A percentile compares a stretch with the other conserved stretches of the same genome.
Evolutionary conservation across 1,284 basidiomycete genomes (phyloP).

Genomic region (Pascua guehoae): DNA sequence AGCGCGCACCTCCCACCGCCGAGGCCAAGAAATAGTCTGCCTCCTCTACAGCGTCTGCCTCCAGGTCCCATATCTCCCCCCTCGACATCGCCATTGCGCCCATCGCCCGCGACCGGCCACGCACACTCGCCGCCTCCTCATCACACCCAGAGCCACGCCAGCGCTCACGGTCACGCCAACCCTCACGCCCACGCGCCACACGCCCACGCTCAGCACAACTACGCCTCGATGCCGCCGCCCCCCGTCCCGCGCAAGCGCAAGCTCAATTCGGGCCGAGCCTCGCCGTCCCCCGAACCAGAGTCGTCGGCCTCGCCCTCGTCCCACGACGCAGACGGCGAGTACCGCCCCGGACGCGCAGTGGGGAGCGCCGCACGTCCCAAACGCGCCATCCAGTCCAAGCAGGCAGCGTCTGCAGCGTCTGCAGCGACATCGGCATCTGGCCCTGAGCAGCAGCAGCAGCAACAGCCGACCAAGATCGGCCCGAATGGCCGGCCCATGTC

Average conservation of each 20-base stretch:
- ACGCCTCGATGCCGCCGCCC: constrained; percentile 19
- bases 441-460: not conserved
- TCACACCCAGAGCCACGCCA: not conserved
- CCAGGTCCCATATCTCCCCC: not conserved
- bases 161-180: not conserved
- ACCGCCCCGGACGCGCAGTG: constrained; percentile 14
- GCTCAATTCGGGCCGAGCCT: constrained; percentile 6
- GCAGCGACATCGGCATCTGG: not conserved
- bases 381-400: not conserved
- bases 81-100: not conserved
- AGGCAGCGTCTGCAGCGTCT: not conserved
- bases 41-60: not conserved
- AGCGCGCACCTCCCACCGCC: not conserved
- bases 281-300: constrained; percentile 2
- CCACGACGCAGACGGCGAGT: constrained; percentile 27
- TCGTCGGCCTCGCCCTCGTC: constrained; percentile 20
- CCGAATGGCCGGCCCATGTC: constrained; percentile 27
- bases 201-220: not conserved
- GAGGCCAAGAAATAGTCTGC: not conserved
- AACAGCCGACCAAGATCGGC: not conserved
- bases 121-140: not conserved
- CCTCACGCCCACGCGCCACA: not conserved
- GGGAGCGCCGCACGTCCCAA: not conserved
- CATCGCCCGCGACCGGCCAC: not conserved
- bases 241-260: constrained; percentile 25